Conservation (phyloP, 345 rosid species). For the Arabidopsis suecica region DNA sequence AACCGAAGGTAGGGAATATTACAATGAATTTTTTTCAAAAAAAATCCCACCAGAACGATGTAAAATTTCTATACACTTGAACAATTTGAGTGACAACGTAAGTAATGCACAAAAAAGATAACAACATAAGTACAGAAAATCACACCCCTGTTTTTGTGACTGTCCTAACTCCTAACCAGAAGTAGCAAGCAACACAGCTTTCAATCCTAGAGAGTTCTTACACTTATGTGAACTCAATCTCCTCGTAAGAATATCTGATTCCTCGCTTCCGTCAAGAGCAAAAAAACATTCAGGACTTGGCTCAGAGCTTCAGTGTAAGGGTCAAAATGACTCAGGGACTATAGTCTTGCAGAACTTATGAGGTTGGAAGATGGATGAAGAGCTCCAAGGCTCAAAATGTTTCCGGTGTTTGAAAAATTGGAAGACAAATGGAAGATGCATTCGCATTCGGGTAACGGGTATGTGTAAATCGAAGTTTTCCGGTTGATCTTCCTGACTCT, state of each 20-base stretch:
- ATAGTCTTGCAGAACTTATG: constrained; percentile 31
- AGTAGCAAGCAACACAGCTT: constrained; percentile 21
- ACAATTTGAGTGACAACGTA: constrained; percentile 10
- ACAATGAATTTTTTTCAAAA: background rate
- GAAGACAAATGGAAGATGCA: constrained; percentile 65
- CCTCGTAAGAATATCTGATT: constrained; percentile 22
- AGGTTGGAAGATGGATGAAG: constrained; percentile 42
- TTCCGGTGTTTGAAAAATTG: constrained; percentile 50
- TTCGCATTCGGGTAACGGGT: constrained; percentile 86
- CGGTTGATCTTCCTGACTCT: constrained; percentile 79
- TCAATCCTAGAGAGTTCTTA: constrained; percentile 24
- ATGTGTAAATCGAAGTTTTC: constrained; percentile 81
- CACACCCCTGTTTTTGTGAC: constrained; percentile 24
- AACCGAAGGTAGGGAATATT: background rate
- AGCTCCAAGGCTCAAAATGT: constrained; percentile 42
- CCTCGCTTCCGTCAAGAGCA: constrained; percentile 18
- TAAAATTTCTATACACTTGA: constrained; percentile 42
- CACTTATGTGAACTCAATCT: constrained; percentile 9
- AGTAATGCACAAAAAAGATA: constrained; percentile 10
- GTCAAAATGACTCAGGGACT: constrained; percentile 19
- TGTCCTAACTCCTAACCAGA: constrained; percentile 32
- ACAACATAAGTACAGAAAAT: constrained; percentile 35
- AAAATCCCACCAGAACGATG: background rate
- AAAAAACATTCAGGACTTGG: constrained; percentile 22
- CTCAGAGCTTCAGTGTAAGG: constrained; percentile 22